A percentile compares a stretch with the other conserved stretches of the same genome.
Conservation (phyloP, 2,329 filamentous ascomycete genomes). For the Monosporascus sp. region DNA sequence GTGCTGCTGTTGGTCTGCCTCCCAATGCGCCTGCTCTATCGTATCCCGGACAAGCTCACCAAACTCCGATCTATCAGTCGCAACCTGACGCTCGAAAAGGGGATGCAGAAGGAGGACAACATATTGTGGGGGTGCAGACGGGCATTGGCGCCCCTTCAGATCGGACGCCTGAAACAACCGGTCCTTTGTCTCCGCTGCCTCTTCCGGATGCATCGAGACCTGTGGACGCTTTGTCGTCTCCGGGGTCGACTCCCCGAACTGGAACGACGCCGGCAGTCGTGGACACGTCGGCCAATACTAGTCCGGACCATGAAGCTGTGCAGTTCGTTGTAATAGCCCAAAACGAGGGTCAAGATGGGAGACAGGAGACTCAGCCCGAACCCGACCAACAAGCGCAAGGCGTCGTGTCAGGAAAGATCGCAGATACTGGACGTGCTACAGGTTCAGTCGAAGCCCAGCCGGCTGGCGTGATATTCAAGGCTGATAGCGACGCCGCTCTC, state of each 20-base stretch:
- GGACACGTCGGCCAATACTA: conserved; percentile 67
- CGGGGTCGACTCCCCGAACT: conserved; percentile 66
- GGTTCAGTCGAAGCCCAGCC: conserved; percentile 15
- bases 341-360: conserved; percentile 28
- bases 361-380: conserved; percentile 17
- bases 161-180: conserved; percentile 12
- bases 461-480: neutral
- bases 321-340: conserved; percentile 48
- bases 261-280: conserved; percentile 66
- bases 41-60: conserved; percentile 2
- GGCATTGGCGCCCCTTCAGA: conserved; percentile 9
- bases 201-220: conserved; percentile 31
- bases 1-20: conserved; percentile 1
- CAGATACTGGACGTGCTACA: neutral
- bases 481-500: no score
- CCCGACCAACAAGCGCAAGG: conserved; percentile 18
- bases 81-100: neutral
- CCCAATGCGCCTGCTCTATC: conserved; percentile 1
- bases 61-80: conserved; percentile 1
- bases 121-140: conserved; percentile 4
- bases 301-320: conserved; percentile 62
- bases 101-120: conserved; percentile 1
- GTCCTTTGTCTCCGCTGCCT: conserved; percentile 28
- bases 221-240: conserved; percentile 46
- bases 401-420: conserved; percentile 1